Evolutionary conservation across 208 protist species (phyloP).

Genomic region (Acanthamoeba lenticulata): DNA sequence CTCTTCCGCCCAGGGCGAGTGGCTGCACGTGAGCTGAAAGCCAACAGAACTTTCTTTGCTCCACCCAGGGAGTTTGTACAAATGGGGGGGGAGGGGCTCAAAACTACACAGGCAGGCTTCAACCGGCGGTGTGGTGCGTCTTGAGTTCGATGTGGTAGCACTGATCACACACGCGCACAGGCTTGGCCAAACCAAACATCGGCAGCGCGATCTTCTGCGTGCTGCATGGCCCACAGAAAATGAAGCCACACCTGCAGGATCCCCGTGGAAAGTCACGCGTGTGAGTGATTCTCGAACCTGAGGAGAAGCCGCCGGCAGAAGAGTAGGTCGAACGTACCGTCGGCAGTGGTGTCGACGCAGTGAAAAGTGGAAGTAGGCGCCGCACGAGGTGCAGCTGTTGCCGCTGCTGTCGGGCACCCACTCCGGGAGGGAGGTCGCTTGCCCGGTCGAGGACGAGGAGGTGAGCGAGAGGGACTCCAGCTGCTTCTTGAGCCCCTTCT

Average conservation of each 20-base stretch:
- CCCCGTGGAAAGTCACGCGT: not conserved
- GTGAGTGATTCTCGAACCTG: not conserved
- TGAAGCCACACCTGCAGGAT: not conserved
- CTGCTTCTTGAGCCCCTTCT: not conserved
- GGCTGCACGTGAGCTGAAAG: no score
- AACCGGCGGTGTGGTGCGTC: not conserved
- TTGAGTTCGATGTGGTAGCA: slow-evolving; percentile 25
- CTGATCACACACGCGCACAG: slow-evolving; percentile 23
- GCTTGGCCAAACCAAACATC: not conserved
- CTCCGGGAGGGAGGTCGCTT: slow-evolving; percentile 28
- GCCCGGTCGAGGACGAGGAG: not conserved
- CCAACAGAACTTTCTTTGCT: no score
- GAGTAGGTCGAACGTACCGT: not conserved
- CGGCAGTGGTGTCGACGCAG: slow-evolving; percentile 34
- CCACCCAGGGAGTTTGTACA: no score
- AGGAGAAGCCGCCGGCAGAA: not conserved
- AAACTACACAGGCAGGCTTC: not conserved
- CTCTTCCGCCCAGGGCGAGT: no score
- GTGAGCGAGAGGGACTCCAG: not conserved
- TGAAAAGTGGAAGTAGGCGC: not conserved
- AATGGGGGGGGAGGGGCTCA: not conserved
- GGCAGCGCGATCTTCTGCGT: slow-evolving; percentile 22
- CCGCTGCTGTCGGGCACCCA: slow-evolving; percentile 50
- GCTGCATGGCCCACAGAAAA: slow-evolving; percentile 55
- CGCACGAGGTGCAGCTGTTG: slow-evolving; percentile 39